phyloP scores from a whole-genome alignment of 1,139 yeast species.

The Blastobotrys illinoisensis region DNA sequence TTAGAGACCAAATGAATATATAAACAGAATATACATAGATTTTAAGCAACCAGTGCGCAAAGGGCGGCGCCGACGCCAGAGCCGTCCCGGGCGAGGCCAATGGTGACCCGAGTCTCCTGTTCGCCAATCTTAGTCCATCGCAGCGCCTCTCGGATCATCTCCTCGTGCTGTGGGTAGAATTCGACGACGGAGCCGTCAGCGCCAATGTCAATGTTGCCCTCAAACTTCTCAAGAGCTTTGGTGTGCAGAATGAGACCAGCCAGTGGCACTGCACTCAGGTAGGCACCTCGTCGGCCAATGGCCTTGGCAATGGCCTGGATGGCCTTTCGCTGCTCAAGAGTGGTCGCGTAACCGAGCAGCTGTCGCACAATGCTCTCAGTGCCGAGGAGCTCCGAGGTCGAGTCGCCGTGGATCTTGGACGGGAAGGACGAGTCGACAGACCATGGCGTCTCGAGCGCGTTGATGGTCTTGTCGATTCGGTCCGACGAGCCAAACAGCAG shows the following conservation, averaged over 20 bases:
- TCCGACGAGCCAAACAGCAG: constrained; percentile 41
- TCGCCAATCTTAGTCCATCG: constrained; percentile 51
- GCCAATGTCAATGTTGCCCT: constrained; percentile 77
- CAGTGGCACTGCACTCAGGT: constrained; percentile 78
- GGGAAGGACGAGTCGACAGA: constrained; percentile 75
- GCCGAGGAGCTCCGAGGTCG: constrained; percentile 60
- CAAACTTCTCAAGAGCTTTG: constrained; percentile 44
- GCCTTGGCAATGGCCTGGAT: constrained; percentile 71
- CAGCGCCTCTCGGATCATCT: constrained; percentile 70
- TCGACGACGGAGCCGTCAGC: constrained; percentile 94
- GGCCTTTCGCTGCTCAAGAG: constrained; percentile 66
- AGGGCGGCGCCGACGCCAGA: constrained; percentile 96
- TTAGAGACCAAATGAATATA: background rate
- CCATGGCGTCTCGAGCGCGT: constrained; percentile 65
- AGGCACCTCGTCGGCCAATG: constrained; percentile 79
- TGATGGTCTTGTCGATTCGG: constrained; percentile 26
- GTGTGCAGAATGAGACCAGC: constrained; percentile 68
- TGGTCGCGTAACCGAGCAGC: constrained; percentile 46
- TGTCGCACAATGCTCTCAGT: constrained; percentile 43
- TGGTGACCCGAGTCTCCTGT: constrained; percentile 60
- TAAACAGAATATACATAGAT: background rate
- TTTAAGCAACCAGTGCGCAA: constrained; percentile 52
- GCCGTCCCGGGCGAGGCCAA: constrained; percentile 87
- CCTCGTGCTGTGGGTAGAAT: constrained; percentile 82
- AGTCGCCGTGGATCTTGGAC: constrained; percentile 79